Percentiles rank a stretch among this genome's conserved stretches.
phyloP scores from a whole-genome alignment of 495 filamentous ascomycete species.

The Penicillium roqueforti region DNA sequence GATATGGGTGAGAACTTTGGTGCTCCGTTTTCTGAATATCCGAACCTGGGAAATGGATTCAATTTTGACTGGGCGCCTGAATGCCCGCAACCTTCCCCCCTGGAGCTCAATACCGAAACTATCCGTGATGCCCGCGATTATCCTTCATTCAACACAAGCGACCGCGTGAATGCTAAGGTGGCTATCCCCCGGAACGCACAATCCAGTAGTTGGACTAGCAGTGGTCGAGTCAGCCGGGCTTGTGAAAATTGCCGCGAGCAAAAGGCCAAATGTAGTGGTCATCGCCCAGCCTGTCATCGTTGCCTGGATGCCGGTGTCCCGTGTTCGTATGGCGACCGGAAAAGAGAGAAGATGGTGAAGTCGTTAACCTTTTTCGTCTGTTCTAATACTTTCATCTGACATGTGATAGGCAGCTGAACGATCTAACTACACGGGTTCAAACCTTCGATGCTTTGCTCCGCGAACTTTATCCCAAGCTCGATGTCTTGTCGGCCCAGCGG shows the following conservation, averaged over 20 bases:
- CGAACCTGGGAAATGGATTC: conserved; percentile 21
- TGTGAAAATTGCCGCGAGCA: conserved; percentile 73
- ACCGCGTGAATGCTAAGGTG: conserved; percentile 34
- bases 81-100: conserved; percentile 15
- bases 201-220: conserved; percentile 27
- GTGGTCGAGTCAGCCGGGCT: conserved; percentile 48
- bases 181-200: conserved; percentile 35
- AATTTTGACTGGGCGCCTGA: conserved; percentile 18
- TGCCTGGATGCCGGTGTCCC: conserved; percentile 48
- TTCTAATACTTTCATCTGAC: conserved; percentile 12
- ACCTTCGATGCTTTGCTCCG: conserved; percentile 34
- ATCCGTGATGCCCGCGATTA: conserved; percentile 8
- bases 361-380: conserved; percentile 24
- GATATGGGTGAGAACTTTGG: conserved; percentile 29
- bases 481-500: conserved; percentile 27
- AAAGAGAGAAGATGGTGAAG: conserved; percentile 56
- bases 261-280: conserved; percentile 61
- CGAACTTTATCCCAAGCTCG: conserved; percentile 35
- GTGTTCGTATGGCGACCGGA: conserved; percentile 56
- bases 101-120: conserved; percentile 16
- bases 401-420: conserved; percentile 34
- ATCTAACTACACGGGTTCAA: conserved; percentile 36
- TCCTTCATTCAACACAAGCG: conserved; percentile 10
- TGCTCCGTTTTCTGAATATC: conserved; percentile 17
- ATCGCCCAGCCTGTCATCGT: conserved; percentile 52